A percentile compares a stretch with the other conserved stretches of the same genome.
These are phyloP conservation scores for Maudiozyma saulgeensis DNA, from an alignment of 805 yeast species.

Conservation along the genomic window DNA sequence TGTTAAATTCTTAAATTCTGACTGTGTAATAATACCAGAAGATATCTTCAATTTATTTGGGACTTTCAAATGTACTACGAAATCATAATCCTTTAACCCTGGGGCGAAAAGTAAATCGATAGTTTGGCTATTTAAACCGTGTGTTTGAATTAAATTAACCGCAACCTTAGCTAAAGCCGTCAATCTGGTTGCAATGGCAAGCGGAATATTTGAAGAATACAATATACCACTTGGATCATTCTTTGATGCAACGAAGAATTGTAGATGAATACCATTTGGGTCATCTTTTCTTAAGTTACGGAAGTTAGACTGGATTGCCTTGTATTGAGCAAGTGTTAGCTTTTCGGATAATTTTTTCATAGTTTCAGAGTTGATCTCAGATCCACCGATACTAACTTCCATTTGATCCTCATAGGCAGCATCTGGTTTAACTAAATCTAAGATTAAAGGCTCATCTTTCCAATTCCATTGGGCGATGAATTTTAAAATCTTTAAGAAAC, in stretches of 20 bases:
- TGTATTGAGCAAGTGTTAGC: slow-evolving; percentile 51
- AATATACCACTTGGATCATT: slow-evolving; percentile 79
- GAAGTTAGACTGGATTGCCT: slow-evolving; percentile 54
- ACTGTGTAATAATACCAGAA: slow-evolving; percentile 48
- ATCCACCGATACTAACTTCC: slow-evolving; percentile 20
- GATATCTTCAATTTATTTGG: slow-evolving; percentile 34
- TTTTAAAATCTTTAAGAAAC: slow-evolving; percentile 64
- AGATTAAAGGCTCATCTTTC: slow-evolving; percentile 75
- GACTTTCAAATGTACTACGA: slow-evolving; percentile 53
- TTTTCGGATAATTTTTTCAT: slow-evolving; percentile 47
- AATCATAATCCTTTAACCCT: slow-evolving; percentile 75
- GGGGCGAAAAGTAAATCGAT: slow-evolving; percentile 64
- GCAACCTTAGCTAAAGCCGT: slow-evolving; percentile 83
- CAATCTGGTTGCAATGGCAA: slow-evolving; percentile 78
- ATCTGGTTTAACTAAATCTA: slow-evolving; percentile 58
- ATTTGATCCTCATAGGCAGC: slow-evolving; percentile 29
- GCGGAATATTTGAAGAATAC: slow-evolving; percentile 59
- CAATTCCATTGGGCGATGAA: slow-evolving; percentile 86
- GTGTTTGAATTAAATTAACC: slow-evolving; percentile 39
- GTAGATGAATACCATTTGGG: slow-evolving; percentile 71
- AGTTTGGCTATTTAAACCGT: slow-evolving; percentile 35
- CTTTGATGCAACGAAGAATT: slow-evolving; percentile 73
- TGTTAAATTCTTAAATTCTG: slow-evolving; percentile 52
- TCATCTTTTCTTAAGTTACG: slow-evolving; percentile 62
- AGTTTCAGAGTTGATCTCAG: slow-evolving; percentile 27